Evolutionary conservation across 176 grass and related monocot genomes (phyloP), one percentile per base, ranked within the genome.

Genomic region (Melocanna baccifera): DNA sequence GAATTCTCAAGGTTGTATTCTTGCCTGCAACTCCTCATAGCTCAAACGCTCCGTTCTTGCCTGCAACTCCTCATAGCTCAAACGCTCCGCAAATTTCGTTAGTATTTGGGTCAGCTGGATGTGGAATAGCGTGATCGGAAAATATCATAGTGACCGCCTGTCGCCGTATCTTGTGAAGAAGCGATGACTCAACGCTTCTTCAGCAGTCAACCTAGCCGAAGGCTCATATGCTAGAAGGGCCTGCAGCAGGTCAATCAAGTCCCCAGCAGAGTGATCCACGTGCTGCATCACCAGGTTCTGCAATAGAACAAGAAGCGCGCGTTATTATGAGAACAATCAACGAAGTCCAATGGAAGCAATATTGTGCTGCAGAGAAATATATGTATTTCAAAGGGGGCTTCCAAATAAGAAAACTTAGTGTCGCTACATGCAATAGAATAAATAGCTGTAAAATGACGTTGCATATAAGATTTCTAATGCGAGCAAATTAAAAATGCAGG

Each of bases 211-310:
- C 51, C 89, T 87, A 15, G 62, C 62, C 0, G 68, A 87, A 3
- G 89, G 89, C 52, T 91, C 85, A 22, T 91, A 87, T 0, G 74
- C 70, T 26, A 91, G 62, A 53, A 91, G 89, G 81, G 75, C 63
- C 68, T 87, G 86, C 69, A 91, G 52, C 20, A 91, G 89, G 62
- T 80, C 81, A 18, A 91, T 87, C 22, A 84, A 75, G 22, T 87
- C 89, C 45, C 89, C 89, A 6, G 89, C 85, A 63, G 85, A 91
- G 89, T 91, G 89, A 76, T 91, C 89, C 41, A 85, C 89, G 29
- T 91, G 85, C 51, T 91, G 89, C 89, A 91, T 91, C 76, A 91
- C 85, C 29, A 91, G 76, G 81, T 91, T 91, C 89, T 91, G 85
- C 9, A 29, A 53, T 20, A 20, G 25, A 12, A 58, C 34, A 66